Base-by-base conservation (phyloP, 179 eudicot species). In the Camellia oleifera region DNA sequence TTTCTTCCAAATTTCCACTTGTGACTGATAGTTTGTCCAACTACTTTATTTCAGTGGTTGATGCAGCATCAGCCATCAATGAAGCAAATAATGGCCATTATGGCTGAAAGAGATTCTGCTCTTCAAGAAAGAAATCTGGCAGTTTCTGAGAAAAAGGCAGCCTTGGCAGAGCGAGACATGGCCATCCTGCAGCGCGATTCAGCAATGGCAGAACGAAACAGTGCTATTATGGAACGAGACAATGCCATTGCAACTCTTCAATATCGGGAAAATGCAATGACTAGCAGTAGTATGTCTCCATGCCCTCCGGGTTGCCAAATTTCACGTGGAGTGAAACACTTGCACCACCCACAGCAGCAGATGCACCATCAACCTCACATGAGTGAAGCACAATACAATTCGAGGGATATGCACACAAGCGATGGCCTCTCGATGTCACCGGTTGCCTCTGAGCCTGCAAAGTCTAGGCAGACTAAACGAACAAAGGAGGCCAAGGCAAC, bases 21-120 rank as follows among this genome's bases (percentile, higher is more conserved):
- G 64, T 75, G 42, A 74, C 42, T 40, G 40, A 48, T 62, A 44
- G 52, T 20, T 69, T 58, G 32, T 20, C 64, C 0, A 53, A 4
- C 54, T 18, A 7, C 42, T 62, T 62, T 11, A 62, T 75, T 62
- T 50, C 83, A 89, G 88, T 89, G 88, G 88, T 75, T 90, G 44
- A 87, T 90, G 88, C 97, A 90, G 76, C 97, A 90, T 76, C 95
- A 90, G 72, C 90, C 91, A 57, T 85, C 91, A 54, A 83, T 85
- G 77, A 90, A 91, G 83, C 92, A 89, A 79, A 82, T 92, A 74
- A 80, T 93, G 89, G 86, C 92, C 82, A 83, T 91, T 46, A 86
- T 94, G 89, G 86, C 94, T 13, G 99, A 96, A 86, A 83, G 98
- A 81, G 99, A 96, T 79, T 94, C 91, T 60, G 99, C 99, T 12